Base-by-base conservation (phyloP, 805 yeast genomes). In the Babjeviella inositovora region DNA sequence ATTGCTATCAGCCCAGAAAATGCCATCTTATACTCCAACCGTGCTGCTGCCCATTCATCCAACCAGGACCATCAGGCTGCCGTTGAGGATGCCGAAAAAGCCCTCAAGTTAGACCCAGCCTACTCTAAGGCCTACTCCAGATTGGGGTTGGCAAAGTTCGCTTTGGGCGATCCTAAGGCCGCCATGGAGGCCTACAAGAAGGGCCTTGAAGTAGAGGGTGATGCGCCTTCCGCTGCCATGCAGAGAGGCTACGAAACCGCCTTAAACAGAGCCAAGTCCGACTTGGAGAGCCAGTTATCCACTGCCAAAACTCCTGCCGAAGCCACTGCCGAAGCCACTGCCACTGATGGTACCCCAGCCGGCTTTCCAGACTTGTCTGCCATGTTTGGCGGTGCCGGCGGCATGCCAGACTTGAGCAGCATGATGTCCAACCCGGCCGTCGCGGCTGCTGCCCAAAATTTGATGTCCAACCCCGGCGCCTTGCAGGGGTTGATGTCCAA, bases 1-100 rank as follows among this genome's bases (percentile, higher is more conserved):
- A 67, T 90, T 35, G 67, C 51, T 13, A 49, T 73, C 30, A 59
- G 70, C 33, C 70, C 84, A 26, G 47, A 60, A 10, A 84, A 82
- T 45, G 84, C 85, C 10, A 80, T 90, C 11, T 90, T 74, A 49
- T 68, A 65, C 31, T 84, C 97, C 17, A 90, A 90, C 54, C 71
- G 98, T 43, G 97, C 98, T 8, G 98, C 98, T 20, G 97, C 97
- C 3, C 71, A 79, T 50, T 77, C 93, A 7, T 80, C 94, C 5
- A 39, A 65, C 15, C 63, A 69, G 32, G 57, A 82, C 30, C 85
- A 79, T 42, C 75, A 68, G 9, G 54, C 63, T 31, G 97, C 98
- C 3, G 65, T 77, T 19, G 56, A 56, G 21, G 98, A 90, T 46
- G 94, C 97, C 14, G 63, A 76, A 38, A 56, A 57, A 26, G 94